phyloP scores from a whole-genome alignment of 495 filamentous ascomycete genomes.

The Sordaria brevicollis region DNA sequence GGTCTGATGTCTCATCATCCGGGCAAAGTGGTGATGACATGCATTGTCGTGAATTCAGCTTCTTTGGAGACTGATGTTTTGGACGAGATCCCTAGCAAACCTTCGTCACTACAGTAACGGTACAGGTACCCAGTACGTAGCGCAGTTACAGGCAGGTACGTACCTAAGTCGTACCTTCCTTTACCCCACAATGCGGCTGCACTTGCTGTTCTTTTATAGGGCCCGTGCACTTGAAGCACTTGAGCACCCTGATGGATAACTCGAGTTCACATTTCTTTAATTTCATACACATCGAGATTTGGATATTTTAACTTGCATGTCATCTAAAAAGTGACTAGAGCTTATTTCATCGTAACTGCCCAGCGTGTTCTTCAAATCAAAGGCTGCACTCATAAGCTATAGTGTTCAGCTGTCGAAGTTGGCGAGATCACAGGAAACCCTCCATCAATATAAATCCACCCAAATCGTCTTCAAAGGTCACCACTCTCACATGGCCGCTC shows the following conservation, averaged over 20 bases:
- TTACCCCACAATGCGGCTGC: slow-evolving; percentile 17
- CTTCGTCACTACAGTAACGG: background rate
- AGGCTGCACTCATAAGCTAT: background rate
- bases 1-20: background rate
- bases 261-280: background rate
- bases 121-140: background rate
- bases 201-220: background rate
- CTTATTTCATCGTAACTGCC: background rate
- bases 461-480: background rate
- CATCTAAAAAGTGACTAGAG: background rate
- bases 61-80: background rate
- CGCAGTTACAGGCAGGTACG: background rate
- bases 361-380: background rate
- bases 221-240: slow-evolving; percentile 7
- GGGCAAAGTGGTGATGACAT: background rate
- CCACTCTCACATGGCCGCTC: background rate
- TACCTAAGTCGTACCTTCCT: background rate
- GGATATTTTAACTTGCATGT: background rate
- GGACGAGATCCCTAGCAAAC: background rate
- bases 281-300: no score
- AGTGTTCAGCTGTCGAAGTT: background rate
- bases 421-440: background rate
- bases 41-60: background rate
- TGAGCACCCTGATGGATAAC: background rate
- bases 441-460: background rate